Evolutionary conservation across 345 rosid species (phyloP).

Genomic region (Acer yangbiense): DNA sequence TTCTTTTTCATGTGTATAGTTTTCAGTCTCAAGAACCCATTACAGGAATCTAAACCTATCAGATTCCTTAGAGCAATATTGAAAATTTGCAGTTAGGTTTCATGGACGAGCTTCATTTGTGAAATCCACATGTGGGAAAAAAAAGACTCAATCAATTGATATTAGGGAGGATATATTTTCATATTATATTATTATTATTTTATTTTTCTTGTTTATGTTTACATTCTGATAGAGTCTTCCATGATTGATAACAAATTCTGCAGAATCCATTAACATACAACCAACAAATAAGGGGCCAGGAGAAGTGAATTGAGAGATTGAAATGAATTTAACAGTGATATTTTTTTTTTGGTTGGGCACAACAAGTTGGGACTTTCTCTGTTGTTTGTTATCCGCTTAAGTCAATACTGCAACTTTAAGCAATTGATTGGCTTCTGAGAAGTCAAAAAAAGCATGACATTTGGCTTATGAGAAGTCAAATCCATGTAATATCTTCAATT

Average conservation of each 20-base stretch:
- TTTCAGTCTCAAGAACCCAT: conserved; percentile 10
- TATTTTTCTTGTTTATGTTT: conserved; percentile 19
- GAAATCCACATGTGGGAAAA: conserved; percentile 14
- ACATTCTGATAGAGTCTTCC: not conserved
- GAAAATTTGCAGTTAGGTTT: conserved; percentile 14
- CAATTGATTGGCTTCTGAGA: too few relatives aligned
- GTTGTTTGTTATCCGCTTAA: too few relatives aligned
- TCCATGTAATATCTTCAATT: too few relatives aligned
- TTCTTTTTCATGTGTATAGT: conserved; percentile 29
- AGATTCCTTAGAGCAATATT: conserved; percentile 12
- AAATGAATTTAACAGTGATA: too few relatives aligned
- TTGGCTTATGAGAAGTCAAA: too few relatives aligned
- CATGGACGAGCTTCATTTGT: not conserved
- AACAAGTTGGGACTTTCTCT: too few relatives aligned
- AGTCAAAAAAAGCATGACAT: too few relatives aligned
- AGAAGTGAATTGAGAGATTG: too few relatives aligned
- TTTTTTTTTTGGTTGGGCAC: too few relatives aligned
- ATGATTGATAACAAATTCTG: not conserved
- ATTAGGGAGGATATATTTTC: conserved; percentile 1
- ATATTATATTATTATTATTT: not conserved
- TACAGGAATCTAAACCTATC: conserved; percentile 11
- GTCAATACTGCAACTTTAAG: too few relatives aligned
- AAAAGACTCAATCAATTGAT: conserved; percentile 12
- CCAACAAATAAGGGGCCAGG: too few relatives aligned
- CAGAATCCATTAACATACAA: too few relatives aligned